Percentiles rank a stretch among this genome's conserved stretches.
These are phyloP conservation scores for Nakazawaea pomicola DNA, from an alignment of 805 yeast species.

Conservation along the genomic window DNA sequence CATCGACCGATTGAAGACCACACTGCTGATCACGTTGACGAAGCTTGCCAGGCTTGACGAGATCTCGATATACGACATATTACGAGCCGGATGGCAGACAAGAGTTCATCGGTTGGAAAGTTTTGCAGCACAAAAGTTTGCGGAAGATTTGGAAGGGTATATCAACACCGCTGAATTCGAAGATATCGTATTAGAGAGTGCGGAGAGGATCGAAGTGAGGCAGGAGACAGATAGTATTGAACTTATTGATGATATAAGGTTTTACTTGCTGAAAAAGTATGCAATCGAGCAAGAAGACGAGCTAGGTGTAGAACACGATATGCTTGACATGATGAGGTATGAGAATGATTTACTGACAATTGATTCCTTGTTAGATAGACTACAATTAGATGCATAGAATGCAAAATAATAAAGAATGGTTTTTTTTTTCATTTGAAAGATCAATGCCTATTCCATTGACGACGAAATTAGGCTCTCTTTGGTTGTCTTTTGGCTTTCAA, in stretches of 20 bases:
- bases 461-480: neutral
- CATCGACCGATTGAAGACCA: constrained; percentile 58
- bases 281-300: constrained; percentile 23
- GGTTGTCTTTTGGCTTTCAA: constrained; percentile 28
- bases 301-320: constrained; percentile 12
- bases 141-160: constrained; percentile 39
- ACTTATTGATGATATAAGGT: constrained; percentile 71
- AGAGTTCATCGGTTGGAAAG: constrained; percentile 61
- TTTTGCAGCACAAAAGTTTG: constrained; percentile 53
- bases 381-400: constrained; percentile 37
- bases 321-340: neutral
- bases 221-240: constrained; percentile 80
- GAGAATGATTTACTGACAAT: constrained; percentile 25
- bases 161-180: constrained; percentile 32
- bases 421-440: neutral
- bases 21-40: constrained; percentile 51
- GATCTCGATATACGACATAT: constrained; percentile 45
- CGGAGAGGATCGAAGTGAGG: constrained; percentile 51
- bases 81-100: constrained; percentile 65
- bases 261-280: constrained; percentile 42
- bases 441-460: no score
- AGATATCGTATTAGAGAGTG: constrained; percentile 34
- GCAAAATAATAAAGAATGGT: neutral
- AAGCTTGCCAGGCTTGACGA: constrained; percentile 20
- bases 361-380: constrained; percentile 32